A percentile compares a stretch with the other conserved stretches of the same genome.
Conservation (phyloP, 768 basidiomycete species). For the Grammothele lineata region DNA sequence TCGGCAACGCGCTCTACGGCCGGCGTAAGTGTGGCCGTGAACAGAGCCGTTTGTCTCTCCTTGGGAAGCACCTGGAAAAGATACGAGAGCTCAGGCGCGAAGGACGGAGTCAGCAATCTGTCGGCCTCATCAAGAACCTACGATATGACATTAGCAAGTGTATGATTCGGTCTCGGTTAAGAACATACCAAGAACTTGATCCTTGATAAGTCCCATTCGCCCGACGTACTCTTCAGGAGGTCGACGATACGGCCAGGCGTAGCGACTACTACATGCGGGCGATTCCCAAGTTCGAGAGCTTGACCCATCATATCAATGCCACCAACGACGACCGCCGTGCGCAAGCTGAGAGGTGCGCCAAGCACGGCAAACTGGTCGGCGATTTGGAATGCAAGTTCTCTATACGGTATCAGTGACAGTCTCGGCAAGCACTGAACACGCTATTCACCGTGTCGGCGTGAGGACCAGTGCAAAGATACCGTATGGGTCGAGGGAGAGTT, state of each 20-base stretch:
- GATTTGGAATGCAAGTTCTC: slow-evolving; percentile 96
- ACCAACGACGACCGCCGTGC: slow-evolving; percentile 88
- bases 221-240: slow-evolving; percentile 69
- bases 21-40: slow-evolving; percentile 91
- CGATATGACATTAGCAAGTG: no score
- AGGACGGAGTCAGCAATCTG: slow-evolving; percentile 83
- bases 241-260: slow-evolving; percentile 96
- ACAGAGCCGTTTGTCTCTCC: slow-evolving; percentile 92
- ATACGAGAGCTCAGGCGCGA: slow-evolving; percentile 77
- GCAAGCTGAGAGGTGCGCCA: slow-evolving; percentile 74
- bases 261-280: slow-evolving; percentile 92
- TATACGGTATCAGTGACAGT: slow-evolving; percentile 27
- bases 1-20: slow-evolving; percentile 77
- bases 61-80: slow-evolving; percentile 75
- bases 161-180: no score
- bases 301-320: slow-evolving; percentile 99
- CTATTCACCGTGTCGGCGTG: slow-evolving; percentile 87
- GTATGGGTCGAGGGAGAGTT: slow-evolving; percentile 83
- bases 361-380: slow-evolving; percentile 94
- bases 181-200: slow-evolving; percentile 81
- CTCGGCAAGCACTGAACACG: background rate
- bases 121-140: slow-evolving; percentile 98
- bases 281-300: slow-evolving; percentile 76
- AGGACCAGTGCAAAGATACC: slow-evolving; percentile 92
- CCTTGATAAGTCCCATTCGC: slow-evolving; percentile 80